These are phyloP conservation scores for Knufia petricola DNA, from an alignment of 2,329 filamentous ascomycete genomes.

Conservation along the genomic window DNA sequence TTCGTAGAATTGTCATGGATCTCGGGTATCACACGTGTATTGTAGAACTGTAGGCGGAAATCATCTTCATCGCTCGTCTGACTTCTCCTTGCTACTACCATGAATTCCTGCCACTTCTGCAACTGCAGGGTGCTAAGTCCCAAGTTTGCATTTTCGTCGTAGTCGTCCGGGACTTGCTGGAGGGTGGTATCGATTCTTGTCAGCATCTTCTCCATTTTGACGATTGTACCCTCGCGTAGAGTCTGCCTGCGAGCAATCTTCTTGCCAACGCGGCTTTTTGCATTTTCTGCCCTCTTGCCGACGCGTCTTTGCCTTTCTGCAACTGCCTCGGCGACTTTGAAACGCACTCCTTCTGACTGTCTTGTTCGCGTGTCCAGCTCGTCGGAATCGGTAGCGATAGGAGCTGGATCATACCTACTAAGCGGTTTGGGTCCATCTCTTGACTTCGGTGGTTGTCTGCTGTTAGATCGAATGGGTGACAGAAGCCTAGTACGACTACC, in stretches of 20 bases:
- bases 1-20: constrained; percentile 45
- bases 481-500: constrained; percentile 17
- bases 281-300: constrained; percentile 30
- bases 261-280: constrained; percentile 28
- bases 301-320: constrained; percentile 33
- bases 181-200: constrained; percentile 49
- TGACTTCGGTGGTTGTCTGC: not conserved
- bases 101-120: constrained; percentile 58
- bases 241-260: constrained; percentile 30
- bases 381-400: constrained; percentile 11
- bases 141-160: constrained; percentile 53
- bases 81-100: constrained; percentile 52
- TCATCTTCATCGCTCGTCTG: constrained; percentile 42
- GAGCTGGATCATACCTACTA: constrained; percentile 17
- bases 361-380: not conserved
- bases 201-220: constrained; percentile 61
- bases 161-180: constrained; percentile 49
- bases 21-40: constrained; percentile 53
- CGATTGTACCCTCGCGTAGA: constrained; percentile 48
- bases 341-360: constrained; percentile 28
- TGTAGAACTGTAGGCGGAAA: constrained; percentile 51
- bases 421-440: constrained; percentile 10
- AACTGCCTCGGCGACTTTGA: constrained; percentile 37
- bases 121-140: constrained; percentile 48
- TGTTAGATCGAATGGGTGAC: not conserved